Evolutionary conservation across 2,329 filamentous ascomycete species (phyloP), one percentile per base, ranked within the genome.

Genomic region (Nannizzia gypsea): DNA sequence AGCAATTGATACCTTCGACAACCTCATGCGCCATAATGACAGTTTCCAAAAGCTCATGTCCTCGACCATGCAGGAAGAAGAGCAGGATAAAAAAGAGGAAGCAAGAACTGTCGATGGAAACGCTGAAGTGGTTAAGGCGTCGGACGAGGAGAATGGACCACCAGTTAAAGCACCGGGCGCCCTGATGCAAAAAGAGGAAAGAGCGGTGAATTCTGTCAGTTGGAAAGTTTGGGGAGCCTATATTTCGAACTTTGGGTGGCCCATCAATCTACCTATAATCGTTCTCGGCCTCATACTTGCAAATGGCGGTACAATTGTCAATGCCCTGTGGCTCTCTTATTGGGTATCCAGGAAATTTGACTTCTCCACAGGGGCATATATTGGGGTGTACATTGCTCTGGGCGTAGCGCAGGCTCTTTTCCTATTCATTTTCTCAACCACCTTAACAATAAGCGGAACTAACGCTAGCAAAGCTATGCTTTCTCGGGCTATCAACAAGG

Each of bases 261-360:
- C 87, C 64, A 85, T 88, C 62, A 86, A 83, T 1, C 66, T 68
- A 0, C 81, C 87, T 0, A 63, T 83, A 8, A 71, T 92, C 3
- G 71, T 90, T 3, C 61, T 83, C 24, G 72, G 90, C 2, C 79
- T 95, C 9, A 71, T 89, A 4, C 68, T 90, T 9, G 85, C 88
- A 0, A 90, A 96, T 69, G 89, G 86, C 6, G 82, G 88, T 63
- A 96, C 95, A 69, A 92, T 97, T 64, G 80, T 83, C 65, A 96
- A 90, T 11, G 91, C 87, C 68, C 75, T 97, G 59, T 97, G 92
- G 92, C 81, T 97, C 1, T 93, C 90, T 0, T 97, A 85, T 76
- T 97, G 92, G 92, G 95, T 89, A 0, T 89, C 88, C 0, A 74
- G 90, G 71, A 86, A 87, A 69, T 96, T 87, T 65, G 65, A 66